Evolutionary conservation across 2,329 filamentous ascomycete genomes (phyloP), one percentile per base, ranked within the genome.

Genomic region (Hortaea werneckii): DNA sequence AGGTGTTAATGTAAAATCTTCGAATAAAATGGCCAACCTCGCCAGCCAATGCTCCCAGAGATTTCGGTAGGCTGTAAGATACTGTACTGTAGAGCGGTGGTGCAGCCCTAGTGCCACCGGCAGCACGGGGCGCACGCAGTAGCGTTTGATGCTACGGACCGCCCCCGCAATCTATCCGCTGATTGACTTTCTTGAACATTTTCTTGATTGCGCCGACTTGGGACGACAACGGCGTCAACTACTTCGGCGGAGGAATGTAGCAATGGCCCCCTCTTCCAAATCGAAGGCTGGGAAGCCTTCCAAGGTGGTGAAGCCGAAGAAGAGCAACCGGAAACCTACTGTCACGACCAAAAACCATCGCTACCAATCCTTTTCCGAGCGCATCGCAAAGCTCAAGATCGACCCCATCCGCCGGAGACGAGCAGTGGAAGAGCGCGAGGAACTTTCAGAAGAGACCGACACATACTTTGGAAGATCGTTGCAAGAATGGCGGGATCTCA

Each of bases 371-470:
- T 96, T 96, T 69, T 86, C 83, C 49, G 79, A 83, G 62, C 92
- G 94, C 66, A 86, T 96, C 64, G 80, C 86, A 52, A 92, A 89
- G 65, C 78, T 96, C 61, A 92, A 87, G 68, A 83, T 98, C 69
- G 90, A 98, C 60, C 92, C 92, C 40, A 78, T 98, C 56, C 87
- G 92, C 66, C 83, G 83, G 68, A 84, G 94, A 58, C 86, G 88
- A 67, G 47, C 54, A 43, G 55, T 54, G 7, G 57, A 62, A 26
- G 57, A 54, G n/a, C 83, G 84, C 64, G 79, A 94, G 70, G 82
- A 85, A 59, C 80, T 92, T 69, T 84, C 89, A 51, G 79, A 83
- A 61, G 82, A 86, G 71, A 83, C 89, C 65, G 75, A 82, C 20
- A 95, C 90, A 13, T 92, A 94, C 67, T 88, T 98, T 57, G 79